Evolutionary conservation across 306 rosid species (phyloP), one percentile per base, ranked within the genome.

Genomic region (Begonia masoniana): DNA sequence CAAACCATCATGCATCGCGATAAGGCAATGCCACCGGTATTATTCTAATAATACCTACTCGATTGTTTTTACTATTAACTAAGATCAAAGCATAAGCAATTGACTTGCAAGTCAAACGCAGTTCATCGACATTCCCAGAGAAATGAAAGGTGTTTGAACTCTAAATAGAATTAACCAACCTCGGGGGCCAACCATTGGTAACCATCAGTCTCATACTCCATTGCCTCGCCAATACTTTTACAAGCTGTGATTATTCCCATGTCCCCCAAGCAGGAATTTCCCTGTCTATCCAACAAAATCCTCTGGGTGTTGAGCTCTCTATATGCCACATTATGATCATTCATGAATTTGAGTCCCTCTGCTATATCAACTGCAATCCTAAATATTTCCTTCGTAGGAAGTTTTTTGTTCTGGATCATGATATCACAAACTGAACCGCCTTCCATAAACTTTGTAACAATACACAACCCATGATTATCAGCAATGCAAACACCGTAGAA

Each of bases 141-240:
- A 26, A 26, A 26, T 3, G 2, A 26, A 26, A 26, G 0, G 35
- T 26, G 4, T 1, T 31, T 31, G 9, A 31, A 7, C 8, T 5
- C 39, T 31, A 31, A 31, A 4, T 31, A 31, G 39, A 31, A 7
- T 5, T 5, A 62, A 61, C 93, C 58, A 67, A 91, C 97, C 97
- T 91, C 99, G 0, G 96, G 96, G 73, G 99, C 99, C 24, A 91
- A 78, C 99, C 96, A 91, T 35, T 88, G 75, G 55, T 81, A 91
- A 51, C 99, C 99, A 73, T 91, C 96, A 42, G 92, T 91, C 78
- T 91, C 99, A 26, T 86, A 91, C 71, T 91, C 96, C 71, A 67
- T 75, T 62, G 81, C 94, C 58, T 91, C 96, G 2, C 94, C 94
- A 65, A 68, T 72, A 65, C 76, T 76, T 56, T 83, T 75, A 80